A percentile compares a stretch with the other conserved stretches of the same genome.
These are phyloP conservation scores for Mortierella sp. DNA, from an alignment of 371 early-diverging fungal genomes.

Conservation along the genomic window DNA sequence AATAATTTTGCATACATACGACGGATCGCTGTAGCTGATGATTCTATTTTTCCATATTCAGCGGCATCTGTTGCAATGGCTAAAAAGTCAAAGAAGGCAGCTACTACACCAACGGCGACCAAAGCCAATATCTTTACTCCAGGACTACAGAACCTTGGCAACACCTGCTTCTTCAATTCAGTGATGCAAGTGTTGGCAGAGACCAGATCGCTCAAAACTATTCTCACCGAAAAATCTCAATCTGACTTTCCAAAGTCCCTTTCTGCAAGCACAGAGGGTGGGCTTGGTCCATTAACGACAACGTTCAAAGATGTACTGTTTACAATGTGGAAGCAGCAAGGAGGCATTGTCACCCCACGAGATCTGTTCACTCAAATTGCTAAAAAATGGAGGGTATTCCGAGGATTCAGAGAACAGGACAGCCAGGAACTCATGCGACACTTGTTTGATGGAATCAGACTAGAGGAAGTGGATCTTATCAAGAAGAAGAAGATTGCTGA, in stretches of 20 bases:
- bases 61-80: slow-evolving; percentile 20
- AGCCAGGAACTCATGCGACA: slow-evolving; percentile 75
- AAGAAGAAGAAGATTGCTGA: slow-evolving; percentile 18
- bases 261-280: slow-evolving; percentile 36
- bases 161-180: slow-evolving; percentile 94
- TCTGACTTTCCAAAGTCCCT: slow-evolving; percentile 25
- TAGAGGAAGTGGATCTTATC: slow-evolving; percentile 62
- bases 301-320: slow-evolving; percentile 45
- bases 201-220: slow-evolving; percentile 37
- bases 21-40: neutral
- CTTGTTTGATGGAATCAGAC: slow-evolving; percentile 68
- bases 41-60: neutral
- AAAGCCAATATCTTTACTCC: slow-evolving; percentile 62
- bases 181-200: slow-evolving; percentile 72
- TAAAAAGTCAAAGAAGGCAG: slow-evolving; percentile 33
- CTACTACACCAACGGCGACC: neutral
- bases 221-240: slow-evolving; percentile 19
- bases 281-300: slow-evolving; percentile 48
- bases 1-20: neutral
- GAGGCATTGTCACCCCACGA: slow-evolving; percentile 59
- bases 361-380: slow-evolving; percentile 64
- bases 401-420: slow-evolving; percentile 71
- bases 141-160: slow-evolving; percentile 88
- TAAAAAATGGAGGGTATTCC: slow-evolving; percentile 66
- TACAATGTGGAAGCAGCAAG: slow-evolving; percentile 55